phyloP scores from a whole-genome alignment of 306 rosid genomes.

The Begonia peltatifolia region DNA sequence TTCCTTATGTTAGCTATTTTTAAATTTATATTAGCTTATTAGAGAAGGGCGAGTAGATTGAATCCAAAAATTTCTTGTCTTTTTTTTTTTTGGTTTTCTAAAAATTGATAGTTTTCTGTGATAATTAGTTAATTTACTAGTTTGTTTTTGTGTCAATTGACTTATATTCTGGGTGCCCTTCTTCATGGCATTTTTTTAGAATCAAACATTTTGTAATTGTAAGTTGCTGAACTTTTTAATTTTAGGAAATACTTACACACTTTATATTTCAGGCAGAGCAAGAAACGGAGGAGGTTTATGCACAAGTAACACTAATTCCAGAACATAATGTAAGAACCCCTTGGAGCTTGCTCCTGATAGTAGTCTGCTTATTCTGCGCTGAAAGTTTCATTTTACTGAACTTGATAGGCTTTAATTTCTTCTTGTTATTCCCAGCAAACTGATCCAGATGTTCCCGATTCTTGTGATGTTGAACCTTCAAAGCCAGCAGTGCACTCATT shows the following conservation, averaged over 20 bases:
- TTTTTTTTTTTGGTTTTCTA: no score
- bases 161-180: no score
- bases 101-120: no score
- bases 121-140: not conserved
- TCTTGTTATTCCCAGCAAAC: slow-evolving; percentile 33
- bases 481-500: slow-evolving; percentile 45
- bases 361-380: slow-evolving; percentile 6
- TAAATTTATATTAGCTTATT: no score
- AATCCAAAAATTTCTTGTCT: no score
- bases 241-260: not conserved
- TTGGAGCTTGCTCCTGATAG: not conserved
- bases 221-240: no score
- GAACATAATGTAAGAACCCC: slow-evolving; percentile 51
- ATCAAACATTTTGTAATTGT: no score
- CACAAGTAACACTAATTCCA: slow-evolving; percentile 67
- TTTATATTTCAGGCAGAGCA: slow-evolving; percentile 61
- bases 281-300: slow-evolving; percentile 88
- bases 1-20: slow-evolving; percentile 3
- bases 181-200: no score
- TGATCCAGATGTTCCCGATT: slow-evolving; percentile 47
- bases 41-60: no score
- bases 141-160: slow-evolving; percentile 5
- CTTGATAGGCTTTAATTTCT: slow-evolving; percentile 10
- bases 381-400: not conserved
- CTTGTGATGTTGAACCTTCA: slow-evolving; percentile 21